These are phyloP conservation scores for Botrytis galanthina DNA, from an alignment of 2,329 filamentous ascomycete genomes.

Conservation along the genomic window DNA sequence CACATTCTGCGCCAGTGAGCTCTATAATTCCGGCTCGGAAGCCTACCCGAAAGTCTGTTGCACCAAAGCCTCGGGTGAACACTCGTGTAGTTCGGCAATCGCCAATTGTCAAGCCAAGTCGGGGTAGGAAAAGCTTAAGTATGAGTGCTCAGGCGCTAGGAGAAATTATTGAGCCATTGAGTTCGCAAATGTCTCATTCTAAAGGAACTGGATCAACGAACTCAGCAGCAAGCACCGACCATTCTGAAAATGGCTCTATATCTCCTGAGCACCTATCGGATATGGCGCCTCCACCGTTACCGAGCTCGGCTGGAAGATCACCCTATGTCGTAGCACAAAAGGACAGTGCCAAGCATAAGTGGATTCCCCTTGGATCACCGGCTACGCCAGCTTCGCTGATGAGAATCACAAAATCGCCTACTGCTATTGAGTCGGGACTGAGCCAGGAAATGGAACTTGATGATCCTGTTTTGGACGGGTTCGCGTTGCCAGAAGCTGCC, in stretches of 20 bases:
- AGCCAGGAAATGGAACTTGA: slow-evolving; percentile 47
- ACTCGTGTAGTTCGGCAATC: slow-evolving; percentile 41
- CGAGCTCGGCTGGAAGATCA: slow-evolving; percentile 63
- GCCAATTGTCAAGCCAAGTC: slow-evolving; percentile 42
- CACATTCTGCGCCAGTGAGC: slow-evolving; percentile 32
- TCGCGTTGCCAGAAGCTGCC: slow-evolving; percentile 72
- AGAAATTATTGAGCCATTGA: slow-evolving; percentile 39
- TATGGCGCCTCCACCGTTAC: slow-evolving; percentile 65
- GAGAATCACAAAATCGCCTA: slow-evolving; percentile 54
- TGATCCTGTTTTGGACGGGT: slow-evolving; percentile 60
- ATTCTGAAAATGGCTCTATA: slow-evolving; percentile 62
- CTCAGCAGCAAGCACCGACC: slow-evolving; percentile 45
- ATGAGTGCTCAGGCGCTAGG: slow-evolving; percentile 44
- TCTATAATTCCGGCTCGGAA: slow-evolving; percentile 29
- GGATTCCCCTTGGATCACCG: slow-evolving; percentile 48
- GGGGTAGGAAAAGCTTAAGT: slow-evolving; percentile 44
- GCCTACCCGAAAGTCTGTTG: slow-evolving; percentile 28
- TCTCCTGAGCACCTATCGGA: slow-evolving; percentile 62
- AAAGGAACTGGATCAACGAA: slow-evolving; percentile 40
- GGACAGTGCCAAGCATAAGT: slow-evolving; percentile 40
- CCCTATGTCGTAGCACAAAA: slow-evolving; percentile 63
- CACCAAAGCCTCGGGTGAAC: slow-evolving; percentile 30
- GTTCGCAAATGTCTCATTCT: slow-evolving; percentile 39
- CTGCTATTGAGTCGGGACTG: slow-evolving; percentile 40
- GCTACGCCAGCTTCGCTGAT: slow-evolving; percentile 88